Percentiles rank a stretch among this genome's conserved stretches.
Evolutionary conservation across 192 early-diverging fungal genomes (phyloP).

Genomic region (Cladochytrium replicatum): DNA sequence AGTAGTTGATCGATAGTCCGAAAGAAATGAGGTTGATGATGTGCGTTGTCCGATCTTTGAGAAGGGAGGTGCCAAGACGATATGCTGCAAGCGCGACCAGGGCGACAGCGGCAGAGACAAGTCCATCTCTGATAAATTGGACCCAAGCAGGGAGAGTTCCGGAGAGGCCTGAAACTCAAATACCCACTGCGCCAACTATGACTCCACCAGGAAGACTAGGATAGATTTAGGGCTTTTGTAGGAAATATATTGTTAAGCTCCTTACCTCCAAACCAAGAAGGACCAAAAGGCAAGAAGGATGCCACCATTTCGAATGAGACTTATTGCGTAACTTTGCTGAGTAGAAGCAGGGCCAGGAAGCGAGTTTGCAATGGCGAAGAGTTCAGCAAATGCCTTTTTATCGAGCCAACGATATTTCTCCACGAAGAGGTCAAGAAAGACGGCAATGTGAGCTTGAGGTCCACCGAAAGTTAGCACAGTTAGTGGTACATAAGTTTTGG

Average conservation of each 20-base stretch:
- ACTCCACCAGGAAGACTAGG: slow-evolving; percentile 43
- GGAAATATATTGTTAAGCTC: too few species aligned
- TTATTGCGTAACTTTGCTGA: slow-evolving; percentile 30
- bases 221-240: not conserved
- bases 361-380: slow-evolving; percentile 54
- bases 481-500: slow-evolving; percentile 36
- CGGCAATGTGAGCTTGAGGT: slow-evolving; percentile 46
- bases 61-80: slow-evolving; percentile 24
- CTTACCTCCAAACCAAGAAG: slow-evolving; percentile 40
- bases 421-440: slow-evolving; percentile 48
- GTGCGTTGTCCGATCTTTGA: slow-evolving; percentile 2
- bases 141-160: slow-evolving; percentile 35
- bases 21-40: slow-evolving; percentile 4
- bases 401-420: slow-evolving; percentile 39
- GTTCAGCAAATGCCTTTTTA: slow-evolving; percentile 48
- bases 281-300: slow-evolving; percentile 22
- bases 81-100: slow-evolving; percentile 50
- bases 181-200: slow-evolving; percentile 43
- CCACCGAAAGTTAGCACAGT: slow-evolving; percentile 52
- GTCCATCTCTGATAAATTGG: slow-evolving; percentile 38
- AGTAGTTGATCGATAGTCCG: slow-evolving; percentile 17
- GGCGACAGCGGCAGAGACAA: slow-evolving; percentile 45
- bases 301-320: slow-evolving; percentile 27
- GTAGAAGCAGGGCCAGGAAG: slow-evolving; percentile 48
- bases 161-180: slow-evolving; percentile 28